Conservation (phyloP, 768 basidiomycete species). For the Suillus occidentalis region DNA sequence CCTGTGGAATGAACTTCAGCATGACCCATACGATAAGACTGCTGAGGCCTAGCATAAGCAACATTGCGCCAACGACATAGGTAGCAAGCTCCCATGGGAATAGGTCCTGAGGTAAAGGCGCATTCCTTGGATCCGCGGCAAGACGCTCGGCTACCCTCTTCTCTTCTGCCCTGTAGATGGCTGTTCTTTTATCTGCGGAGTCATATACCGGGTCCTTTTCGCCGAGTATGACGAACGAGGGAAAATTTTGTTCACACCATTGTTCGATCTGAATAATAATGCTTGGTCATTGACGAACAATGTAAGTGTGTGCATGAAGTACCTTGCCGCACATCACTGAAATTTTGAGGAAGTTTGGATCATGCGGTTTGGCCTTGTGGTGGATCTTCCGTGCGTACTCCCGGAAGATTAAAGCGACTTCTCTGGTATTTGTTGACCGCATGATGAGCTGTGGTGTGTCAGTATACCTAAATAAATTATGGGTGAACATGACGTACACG, state of each 20-base stretch:
- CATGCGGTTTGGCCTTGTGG: constrained; percentile 70
- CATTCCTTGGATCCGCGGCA: constrained; percentile 10
- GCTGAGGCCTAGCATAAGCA: constrained; percentile 27
- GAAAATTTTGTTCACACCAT: constrained; percentile 93
- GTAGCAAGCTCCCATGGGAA: constrained; percentile 33
- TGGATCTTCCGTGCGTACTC: constrained; percentile 83
- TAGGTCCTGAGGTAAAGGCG: constrained; percentile 6
- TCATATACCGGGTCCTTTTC: constrained; percentile 38
- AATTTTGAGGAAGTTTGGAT: constrained; percentile 84
- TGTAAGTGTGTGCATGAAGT: constrained; percentile 17
- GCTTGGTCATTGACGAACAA: constrained; percentile 8
- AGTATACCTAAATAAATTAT: background rate
- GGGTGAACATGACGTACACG: constrained; percentile 45
- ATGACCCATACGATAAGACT: constrained; percentile 24
- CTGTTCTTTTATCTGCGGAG: constrained; percentile 55
- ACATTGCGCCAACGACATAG: constrained; percentile 29
- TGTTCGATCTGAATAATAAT: constrained; percentile 65
- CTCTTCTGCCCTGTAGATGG: constrained; percentile 46
- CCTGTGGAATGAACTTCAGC: constrained; percentile 12
- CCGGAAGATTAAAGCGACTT: constrained; percentile 87
- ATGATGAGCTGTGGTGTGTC: constrained; percentile 71
- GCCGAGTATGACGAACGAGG: constrained; percentile 68
- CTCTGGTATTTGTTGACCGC: constrained; percentile 87
- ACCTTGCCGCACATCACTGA: constrained; percentile 86
- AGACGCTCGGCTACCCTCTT: constrained; percentile 37